These are phyloP conservation scores for Boletus tylopilopsis DNA, from an alignment of 768 basidiomycete genomes.

Conservation along the genomic window DNA sequence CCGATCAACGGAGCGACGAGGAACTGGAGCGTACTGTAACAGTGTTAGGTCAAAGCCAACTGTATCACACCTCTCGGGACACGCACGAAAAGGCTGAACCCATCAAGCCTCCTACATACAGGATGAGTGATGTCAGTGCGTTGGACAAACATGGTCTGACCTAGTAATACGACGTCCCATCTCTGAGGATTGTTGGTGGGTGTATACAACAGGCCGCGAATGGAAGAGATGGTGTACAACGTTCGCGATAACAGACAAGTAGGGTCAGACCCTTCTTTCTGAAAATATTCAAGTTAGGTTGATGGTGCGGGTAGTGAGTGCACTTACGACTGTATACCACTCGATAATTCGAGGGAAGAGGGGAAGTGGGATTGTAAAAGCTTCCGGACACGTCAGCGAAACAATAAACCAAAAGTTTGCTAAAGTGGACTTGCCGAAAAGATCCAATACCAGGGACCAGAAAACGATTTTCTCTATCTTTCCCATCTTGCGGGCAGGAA, in stretches of 20 bases:
- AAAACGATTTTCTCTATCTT: conserved; percentile 83
- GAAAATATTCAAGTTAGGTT: conserved; percentile 2
- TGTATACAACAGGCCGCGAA: conserved; percentile 65
- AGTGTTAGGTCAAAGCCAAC: conserved; percentile 28
- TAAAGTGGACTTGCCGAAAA: conserved; percentile 51
- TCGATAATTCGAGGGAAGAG: conserved; percentile 97
- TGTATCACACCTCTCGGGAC: conserved; percentile 28
- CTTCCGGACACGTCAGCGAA: conserved; percentile 36
- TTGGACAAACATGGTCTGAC: conserved; percentile 33
- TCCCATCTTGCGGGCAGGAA: conserved; percentile 39
- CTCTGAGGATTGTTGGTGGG: conserved; percentile 58
- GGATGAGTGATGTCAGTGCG: conserved; percentile 6
- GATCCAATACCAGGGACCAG: conserved; percentile 84
- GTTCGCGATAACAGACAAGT: conserved; percentile 71
- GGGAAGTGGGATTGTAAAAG: conserved; percentile 94
- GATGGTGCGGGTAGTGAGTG: not conserved
- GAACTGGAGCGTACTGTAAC: conserved; percentile 73
- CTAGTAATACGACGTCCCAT: conserved; percentile 96
- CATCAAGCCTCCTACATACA: conserved; percentile 70
- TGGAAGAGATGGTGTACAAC: conserved; percentile 57
- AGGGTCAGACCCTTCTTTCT: conserved; percentile 73
- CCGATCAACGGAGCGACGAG: conserved; percentile 81
- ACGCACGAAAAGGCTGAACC: conserved; percentile 90
- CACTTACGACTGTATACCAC: conserved; percentile 75
- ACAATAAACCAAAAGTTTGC: not conserved